Percentiles rank a stretch among this genome's conserved stretches.
Evolutionary conservation across 2,329 filamentous ascomycete genomes (phyloP).

Genomic region (Sporothrix pseudoabietina): DNA sequence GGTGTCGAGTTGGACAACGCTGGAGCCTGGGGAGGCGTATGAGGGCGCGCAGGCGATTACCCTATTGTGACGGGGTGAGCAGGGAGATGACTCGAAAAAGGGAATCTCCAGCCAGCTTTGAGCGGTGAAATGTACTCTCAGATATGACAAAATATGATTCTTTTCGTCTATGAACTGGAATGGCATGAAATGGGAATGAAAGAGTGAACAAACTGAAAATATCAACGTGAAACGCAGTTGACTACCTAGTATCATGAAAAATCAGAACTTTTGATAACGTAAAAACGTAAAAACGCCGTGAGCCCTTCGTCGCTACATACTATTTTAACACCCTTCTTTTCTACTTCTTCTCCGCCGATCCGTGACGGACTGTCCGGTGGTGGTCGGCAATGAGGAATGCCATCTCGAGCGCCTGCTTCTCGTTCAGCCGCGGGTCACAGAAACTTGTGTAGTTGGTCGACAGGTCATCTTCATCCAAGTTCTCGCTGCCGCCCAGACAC

Average conservation of each 20-base stretch:
- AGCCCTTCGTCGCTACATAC: background rate
- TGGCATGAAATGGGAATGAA: constrained; percentile 13
- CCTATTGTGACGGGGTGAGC: constrained; percentile 33
- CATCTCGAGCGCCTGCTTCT: constrained; percentile 95
- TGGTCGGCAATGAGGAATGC: constrained; percentile 91
- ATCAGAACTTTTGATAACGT: background rate
- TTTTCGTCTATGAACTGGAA: constrained; percentile 18
- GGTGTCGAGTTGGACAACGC: constrained; percentile 77
- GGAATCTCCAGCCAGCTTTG: constrained; percentile 35
- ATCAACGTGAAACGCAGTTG: background rate
- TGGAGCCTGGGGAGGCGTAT: constrained; percentile 75
- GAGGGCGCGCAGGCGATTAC: constrained; percentile 63
- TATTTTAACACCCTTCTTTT: background rate
- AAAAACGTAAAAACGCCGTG: background rate
- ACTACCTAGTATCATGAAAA: background rate
- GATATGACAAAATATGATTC: background rate
- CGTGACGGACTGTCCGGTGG: constrained; percentile 50
- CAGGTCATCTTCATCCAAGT: constrained; percentile 83
- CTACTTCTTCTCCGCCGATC: background rate
- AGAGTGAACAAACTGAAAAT: background rate
- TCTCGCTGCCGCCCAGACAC: constrained; percentile 88
- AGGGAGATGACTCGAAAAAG: background rate
- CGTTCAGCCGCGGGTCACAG: constrained; percentile 92
- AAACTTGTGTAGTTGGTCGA: constrained; percentile 92
- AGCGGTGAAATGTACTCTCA: background rate